phyloP scores from a whole-genome alignment of 2,329 filamentous ascomycete genomes.

The Lachnellula occidentalis region DNA sequence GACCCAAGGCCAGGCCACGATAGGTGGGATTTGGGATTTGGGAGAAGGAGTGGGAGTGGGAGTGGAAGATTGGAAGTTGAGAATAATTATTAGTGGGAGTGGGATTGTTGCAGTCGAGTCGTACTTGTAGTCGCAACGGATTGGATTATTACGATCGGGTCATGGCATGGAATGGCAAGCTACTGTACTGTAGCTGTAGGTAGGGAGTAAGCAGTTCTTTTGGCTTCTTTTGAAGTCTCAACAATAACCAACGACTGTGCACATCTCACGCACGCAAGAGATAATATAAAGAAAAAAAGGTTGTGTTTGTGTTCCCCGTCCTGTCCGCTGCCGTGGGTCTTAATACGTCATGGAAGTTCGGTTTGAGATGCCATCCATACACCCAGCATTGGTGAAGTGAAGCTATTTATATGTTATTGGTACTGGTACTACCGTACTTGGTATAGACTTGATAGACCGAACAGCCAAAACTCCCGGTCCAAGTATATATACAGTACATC shows the following conservation, averaged over 20 bases:
- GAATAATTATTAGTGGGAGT: no score
- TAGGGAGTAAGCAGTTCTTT: background rate
- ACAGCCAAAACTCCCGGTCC: background rate
- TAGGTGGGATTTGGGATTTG: no score
- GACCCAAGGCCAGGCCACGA: no score
- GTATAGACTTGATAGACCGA: no score
- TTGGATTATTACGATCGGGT: background rate
- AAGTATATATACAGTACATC: background rate
- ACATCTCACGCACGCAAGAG: background rate
- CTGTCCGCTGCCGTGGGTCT: slow-evolving; percentile 4
- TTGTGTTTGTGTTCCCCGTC: background rate
- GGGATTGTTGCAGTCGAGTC: no score
- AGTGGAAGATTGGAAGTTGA: no score
- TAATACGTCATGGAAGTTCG: slow-evolving; percentile 3
- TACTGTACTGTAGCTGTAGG: background rate
- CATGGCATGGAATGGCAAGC: background rate
- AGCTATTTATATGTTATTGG: background rate
- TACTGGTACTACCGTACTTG: no score
- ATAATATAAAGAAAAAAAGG: background rate
- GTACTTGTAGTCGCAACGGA: no score
- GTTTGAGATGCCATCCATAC: background rate
- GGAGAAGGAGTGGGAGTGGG: no score
- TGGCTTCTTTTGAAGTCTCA: background rate
- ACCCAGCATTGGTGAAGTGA: background rate
- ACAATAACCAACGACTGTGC: background rate